A percentile compares a stretch with the other conserved stretches of the same genome.
Evolutionary conservation across 371 early-diverging fungal species (phyloP).

Genomic region (Mortierella sp.): DNA sequence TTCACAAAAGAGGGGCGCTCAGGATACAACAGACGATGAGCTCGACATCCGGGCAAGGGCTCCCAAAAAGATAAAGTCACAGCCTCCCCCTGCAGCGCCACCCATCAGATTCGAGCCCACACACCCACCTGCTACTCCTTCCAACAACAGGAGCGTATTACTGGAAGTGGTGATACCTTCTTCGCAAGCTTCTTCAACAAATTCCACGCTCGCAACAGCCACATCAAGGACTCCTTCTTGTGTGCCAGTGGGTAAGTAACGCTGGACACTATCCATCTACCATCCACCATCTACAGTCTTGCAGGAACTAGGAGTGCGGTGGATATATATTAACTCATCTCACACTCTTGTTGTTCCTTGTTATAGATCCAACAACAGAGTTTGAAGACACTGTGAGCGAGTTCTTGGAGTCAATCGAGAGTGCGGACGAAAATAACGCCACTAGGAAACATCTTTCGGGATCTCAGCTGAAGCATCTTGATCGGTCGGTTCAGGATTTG

Average conservation of each 20-base stretch:
- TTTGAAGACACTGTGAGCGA: conserved; percentile 27
- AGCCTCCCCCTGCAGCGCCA: neutral
- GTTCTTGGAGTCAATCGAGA: conserved; percentile 11
- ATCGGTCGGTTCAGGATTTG: conserved; percentile 13
- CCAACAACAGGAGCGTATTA: neutral
- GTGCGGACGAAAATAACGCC: neutral
- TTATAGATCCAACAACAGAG: conserved; percentile 11
- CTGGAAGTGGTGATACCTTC: neutral
- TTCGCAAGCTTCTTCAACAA: neutral
- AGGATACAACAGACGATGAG: conserved; percentile 20
- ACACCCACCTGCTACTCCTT: neutral
- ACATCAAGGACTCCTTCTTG: neutral
- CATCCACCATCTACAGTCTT: neutral
- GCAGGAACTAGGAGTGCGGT: neutral
- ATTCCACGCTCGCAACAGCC: neutral
- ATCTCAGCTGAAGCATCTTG: conserved; percentile 29
- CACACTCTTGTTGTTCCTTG: neutral
- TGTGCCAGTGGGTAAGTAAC: neutral
- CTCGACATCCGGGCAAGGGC: neutral
- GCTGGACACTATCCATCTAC: neutral
- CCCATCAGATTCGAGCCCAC: neutral
- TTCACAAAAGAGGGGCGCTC: conserved; percentile 21
- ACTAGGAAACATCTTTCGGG: neutral
- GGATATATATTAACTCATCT: neutral
- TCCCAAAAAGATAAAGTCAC: conserved; percentile 24